phyloP scores from a whole-genome alignment of 208 protist species.

The Crithidia mellificae region DNA sequence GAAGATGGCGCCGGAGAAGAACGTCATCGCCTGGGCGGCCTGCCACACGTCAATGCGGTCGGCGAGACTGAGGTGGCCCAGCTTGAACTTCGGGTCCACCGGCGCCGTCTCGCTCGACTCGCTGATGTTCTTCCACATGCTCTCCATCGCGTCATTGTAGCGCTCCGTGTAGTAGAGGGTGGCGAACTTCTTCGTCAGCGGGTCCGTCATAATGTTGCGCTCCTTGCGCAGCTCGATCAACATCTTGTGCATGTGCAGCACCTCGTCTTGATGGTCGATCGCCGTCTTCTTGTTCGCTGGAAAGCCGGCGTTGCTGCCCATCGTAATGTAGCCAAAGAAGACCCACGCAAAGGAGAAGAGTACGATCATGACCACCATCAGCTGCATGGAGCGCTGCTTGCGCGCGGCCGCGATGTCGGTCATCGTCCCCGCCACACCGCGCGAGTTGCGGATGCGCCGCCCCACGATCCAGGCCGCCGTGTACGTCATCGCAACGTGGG shows the following conservation, averaged over 20 bases:
- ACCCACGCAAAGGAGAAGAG: constrained; percentile 41
- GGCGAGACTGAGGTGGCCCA: constrained; percentile 28
- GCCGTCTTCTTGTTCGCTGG: constrained; percentile 45
- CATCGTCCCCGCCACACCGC: constrained; percentile 17
- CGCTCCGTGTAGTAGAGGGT: constrained; percentile 32
- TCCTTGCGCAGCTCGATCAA: constrained; percentile 42
- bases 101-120: constrained; percentile 12
- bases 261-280: constrained; percentile 41
- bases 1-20: constrained; percentile 82
- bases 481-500: constrained; percentile 40
- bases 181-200: constrained; percentile 41
- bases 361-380: constrained; percentile 51
- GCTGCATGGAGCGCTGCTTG: constrained; percentile 60
- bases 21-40: constrained; percentile 68
- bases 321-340: constrained; percentile 38
- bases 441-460: constrained; percentile 32
- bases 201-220: constrained; percentile 56
- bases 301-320: constrained; percentile 45
- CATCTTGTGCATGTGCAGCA: constrained; percentile 65
- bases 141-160: constrained; percentile 39
- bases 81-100: constrained; percentile 25
- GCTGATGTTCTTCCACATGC: constrained; percentile 50
- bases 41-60: constrained; percentile 53
- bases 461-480: constrained; percentile 20
- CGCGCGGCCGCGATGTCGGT: constrained; percentile 30